Evolutionary conservation across 805 yeast species (phyloP), one percentile per base, ranked within the genome.

Genomic region (Metschnikowia lunata): DNA sequence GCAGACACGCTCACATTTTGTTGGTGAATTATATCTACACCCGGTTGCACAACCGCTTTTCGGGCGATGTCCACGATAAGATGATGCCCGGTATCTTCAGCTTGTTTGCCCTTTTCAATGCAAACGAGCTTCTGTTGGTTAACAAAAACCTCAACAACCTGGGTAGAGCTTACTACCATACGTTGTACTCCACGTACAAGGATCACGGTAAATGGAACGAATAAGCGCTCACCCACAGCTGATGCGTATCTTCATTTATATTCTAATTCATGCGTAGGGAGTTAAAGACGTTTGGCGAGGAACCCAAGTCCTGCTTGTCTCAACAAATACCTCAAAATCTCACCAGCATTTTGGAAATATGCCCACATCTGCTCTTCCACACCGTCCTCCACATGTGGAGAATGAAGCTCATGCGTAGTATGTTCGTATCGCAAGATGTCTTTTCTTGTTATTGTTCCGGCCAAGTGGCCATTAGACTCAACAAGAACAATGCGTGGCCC

Each of bases 361-460:
- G 15, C 58, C 76, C 76, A 71, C 3, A 67, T 63, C 42, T 50
- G 57, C n/a, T 50, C 59, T 37, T 71, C 74, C 29, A 58, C 39
- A 11, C 51, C 56, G 18, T 53, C 59, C 11, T 54, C 54, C 29
- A 39, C 46, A 1, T 38, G 38, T 14, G 59, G 57, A 1, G 42
- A 39, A 11, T 58, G 48, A n/a, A 52, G 34, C 30, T 59, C 57
- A 42, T 66, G 67, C n/a, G 50, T 47, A 9, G 70, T 64, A 45
- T 64, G 58, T 51, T 82, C 85, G 55, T 77, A 88, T 48, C 82
- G 72, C 40, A 90, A 63, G 13, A 91, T 70, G 58, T 90, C 98
- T 57, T 93, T 93, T 45, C 90, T 74, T 0, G 96, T 88, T 1
- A 95, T 66, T n/a, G 88, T 58, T 0, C 99, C 99, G 12, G 72